Evolutionary conservation across 306 rosid species (phyloP).

Genomic region (Crataegus laevigata): DNA sequence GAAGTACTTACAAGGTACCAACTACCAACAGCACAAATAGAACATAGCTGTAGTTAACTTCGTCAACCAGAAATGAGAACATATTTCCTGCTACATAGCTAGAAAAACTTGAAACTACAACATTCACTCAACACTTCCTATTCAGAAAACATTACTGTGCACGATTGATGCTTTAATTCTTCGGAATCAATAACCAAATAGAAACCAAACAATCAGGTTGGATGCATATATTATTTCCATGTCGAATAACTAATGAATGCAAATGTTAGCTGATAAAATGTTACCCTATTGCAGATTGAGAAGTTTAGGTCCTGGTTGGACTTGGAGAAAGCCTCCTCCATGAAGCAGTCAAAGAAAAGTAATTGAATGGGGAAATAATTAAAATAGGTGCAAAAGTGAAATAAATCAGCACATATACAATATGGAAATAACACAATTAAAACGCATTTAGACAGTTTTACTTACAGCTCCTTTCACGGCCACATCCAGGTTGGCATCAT

Average conservation of each 20-base stretch:
- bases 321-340: too few relatives aligned
- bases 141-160: neutral
- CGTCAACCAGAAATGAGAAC: neutral
- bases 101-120: neutral
- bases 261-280: too few relatives aligned
- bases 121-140: neutral
- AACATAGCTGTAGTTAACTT: neutral
- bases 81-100: neutral
- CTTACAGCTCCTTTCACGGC: conserved; percentile 96
- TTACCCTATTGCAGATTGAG: neutral
- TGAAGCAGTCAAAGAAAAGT: too few relatives aligned
- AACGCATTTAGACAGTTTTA: conserved; percentile 15
- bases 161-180: neutral
- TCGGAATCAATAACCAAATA: neutral
- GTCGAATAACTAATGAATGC: too few relatives aligned
- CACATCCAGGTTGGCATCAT: conserved; percentile 90
- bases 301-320: neutral
- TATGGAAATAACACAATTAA: conserved; percentile 2
- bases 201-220: neutral
- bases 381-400: neutral
- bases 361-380: neutral
- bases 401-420: neutral
- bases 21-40: neutral
- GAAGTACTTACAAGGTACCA: neutral
- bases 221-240: neutral